Evolutionary conservation across 306 rosid species (phyloP).

Genomic region (Urtica urens): DNA sequence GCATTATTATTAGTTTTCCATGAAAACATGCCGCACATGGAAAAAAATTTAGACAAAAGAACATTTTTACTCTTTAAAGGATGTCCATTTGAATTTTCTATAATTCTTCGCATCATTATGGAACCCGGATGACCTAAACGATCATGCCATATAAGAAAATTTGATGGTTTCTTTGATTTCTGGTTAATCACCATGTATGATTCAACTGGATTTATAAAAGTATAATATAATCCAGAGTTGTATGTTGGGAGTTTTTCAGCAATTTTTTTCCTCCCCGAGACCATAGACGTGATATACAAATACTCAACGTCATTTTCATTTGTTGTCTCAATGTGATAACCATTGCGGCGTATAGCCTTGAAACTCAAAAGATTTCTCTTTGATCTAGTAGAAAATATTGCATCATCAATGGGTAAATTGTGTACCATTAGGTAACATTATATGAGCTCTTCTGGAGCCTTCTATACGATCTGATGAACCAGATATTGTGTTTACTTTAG

Average conservation of each 20-base stretch:
- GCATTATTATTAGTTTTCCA: background rate
- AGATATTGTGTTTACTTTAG: background rate
- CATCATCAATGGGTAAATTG: background rate
- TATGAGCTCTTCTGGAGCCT: background rate
- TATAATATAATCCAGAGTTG: no score
- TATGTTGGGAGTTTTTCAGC: no score
- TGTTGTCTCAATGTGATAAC: no score
- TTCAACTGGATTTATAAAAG: no score
- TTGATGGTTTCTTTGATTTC: no score
- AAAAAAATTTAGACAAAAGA: background rate
- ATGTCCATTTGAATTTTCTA: background rate
- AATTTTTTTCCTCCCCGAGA: no score
- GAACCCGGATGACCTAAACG: background rate
- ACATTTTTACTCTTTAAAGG: background rate
- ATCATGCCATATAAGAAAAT: no score
- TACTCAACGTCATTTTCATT: no score
- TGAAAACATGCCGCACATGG: background rate
- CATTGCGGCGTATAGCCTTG: background rate
- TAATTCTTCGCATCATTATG: background rate
- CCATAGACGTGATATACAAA: no score
- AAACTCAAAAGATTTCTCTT: background rate
- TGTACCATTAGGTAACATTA: background rate
- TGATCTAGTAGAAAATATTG: background rate
- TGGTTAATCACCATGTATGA: no score
- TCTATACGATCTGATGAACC: background rate